A percentile compares a stretch with the other conserved stretches of the same genome.
Conservation (phyloP, 1,284 basidiomycete genomes). For the Laetiporus sulphureus region DNA sequence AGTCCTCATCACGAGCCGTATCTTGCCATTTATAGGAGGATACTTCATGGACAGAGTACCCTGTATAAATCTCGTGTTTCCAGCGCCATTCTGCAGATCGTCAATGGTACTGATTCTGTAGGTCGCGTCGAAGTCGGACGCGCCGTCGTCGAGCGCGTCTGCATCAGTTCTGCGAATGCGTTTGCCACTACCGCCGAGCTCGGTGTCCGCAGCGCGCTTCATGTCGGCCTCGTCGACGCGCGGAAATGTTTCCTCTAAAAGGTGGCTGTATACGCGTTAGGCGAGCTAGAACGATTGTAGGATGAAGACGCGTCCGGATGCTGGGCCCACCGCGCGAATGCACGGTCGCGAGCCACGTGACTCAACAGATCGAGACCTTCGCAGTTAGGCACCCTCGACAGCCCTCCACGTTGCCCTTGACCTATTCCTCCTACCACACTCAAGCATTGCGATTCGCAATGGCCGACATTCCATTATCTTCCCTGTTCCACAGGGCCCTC, state of each 20-base stretch:
- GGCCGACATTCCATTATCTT: conserved; percentile 28
- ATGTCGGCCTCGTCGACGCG: neutral
- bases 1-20: conserved; percentile 23
- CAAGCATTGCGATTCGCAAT: conserved; percentile 19
- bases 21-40: conserved; percentile 22
- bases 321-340: neutral
- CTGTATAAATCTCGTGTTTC: conserved; percentile 29
- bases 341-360: conserved; percentile 2
- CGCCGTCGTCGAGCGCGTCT: neutral
- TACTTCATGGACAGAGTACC: conserved; percentile 39
- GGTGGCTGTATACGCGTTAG: too few species aligned
- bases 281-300: too few species aligned
- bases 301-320: conserved; percentile 9
- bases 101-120: too few species aligned
- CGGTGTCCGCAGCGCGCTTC: conserved; percentile 1
- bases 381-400: too few species aligned
- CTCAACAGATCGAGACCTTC: too few species aligned
- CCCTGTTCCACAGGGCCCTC: conserved; percentile 40
- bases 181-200: neutral
- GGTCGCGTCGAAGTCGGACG: conserved; percentile 3
- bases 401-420: neutral
- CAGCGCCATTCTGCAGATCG: conserved; percentile 7
- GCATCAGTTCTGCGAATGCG: neutral
- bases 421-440: neutral
- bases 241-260: too few species aligned